phyloP scores from a whole-genome alignment of 495 filamentous ascomycete genomes.

The Venustampulla echinocandica region DNA sequence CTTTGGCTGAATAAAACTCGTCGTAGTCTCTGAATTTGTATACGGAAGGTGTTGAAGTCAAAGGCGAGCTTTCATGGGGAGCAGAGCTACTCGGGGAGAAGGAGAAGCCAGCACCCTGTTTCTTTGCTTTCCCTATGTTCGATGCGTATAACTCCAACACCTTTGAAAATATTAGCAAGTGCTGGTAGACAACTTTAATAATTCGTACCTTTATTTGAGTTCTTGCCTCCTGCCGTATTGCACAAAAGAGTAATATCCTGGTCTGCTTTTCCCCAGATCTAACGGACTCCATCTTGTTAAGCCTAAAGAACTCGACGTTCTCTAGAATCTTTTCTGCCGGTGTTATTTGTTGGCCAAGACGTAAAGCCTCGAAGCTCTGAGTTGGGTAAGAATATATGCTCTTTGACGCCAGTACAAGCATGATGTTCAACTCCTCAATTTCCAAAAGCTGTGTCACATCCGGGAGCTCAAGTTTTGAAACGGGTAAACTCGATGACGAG shows the following conservation, averaged over 20 bases:
- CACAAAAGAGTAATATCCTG: background rate
- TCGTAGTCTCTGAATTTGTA: no score
- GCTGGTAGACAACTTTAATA: background rate
- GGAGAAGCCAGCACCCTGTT: no score
- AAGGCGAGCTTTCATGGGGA: no score
- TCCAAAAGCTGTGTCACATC: background rate
- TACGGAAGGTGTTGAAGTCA: no score
- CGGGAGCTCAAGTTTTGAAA: no score
- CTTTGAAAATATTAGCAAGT: background rate
- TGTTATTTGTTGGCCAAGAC: no score
- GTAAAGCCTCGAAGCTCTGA: background rate
- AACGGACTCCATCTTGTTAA: no score
- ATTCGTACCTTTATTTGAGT: background rate
- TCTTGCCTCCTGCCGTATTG: background rate
- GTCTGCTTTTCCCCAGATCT: no score
- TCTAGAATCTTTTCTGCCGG: no score
- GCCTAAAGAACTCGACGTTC: background rate
- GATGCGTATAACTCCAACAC: background rate
- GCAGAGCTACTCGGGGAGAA: no score
- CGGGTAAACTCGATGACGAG: no score
- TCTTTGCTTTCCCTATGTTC: no score
- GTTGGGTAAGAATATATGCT: background rate
- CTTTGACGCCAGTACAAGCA: background rate
- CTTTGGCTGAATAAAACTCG: background rate
- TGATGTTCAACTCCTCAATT: background rate